Conservation (phyloP, 2,329 filamentous ascomycete species). For the Aspergillus pseudoterreus region DNA sequence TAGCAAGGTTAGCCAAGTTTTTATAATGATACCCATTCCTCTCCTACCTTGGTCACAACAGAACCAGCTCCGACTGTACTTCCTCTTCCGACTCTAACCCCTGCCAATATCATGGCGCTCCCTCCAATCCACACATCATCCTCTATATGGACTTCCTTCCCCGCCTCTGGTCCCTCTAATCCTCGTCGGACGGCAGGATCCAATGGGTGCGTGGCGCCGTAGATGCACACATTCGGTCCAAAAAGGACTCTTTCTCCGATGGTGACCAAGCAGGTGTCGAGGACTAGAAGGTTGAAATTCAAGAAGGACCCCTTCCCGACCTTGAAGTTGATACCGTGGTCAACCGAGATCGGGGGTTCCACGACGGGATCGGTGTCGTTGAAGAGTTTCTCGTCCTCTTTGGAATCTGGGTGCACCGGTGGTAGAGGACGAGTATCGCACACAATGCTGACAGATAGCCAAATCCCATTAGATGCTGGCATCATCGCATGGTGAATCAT, state of each 20-base stretch:
- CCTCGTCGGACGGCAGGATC: slow-evolving; percentile 45
- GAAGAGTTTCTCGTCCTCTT: slow-evolving; percentile 21
- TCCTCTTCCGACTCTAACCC: slow-evolving; percentile 41
- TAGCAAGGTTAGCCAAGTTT: neutral
- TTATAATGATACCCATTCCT: neutral
- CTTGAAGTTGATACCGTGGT: slow-evolving; percentile 64
- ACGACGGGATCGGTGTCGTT: slow-evolving; percentile 47
- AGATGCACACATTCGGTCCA: slow-evolving; percentile 52
- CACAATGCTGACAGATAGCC: slow-evolving; percentile 15
- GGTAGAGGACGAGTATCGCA: slow-evolving; percentile 22
- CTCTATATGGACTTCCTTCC: slow-evolving; percentile 47
- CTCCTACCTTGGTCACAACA: slow-evolving; percentile 36
- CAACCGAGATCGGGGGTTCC: slow-evolving; percentile 60
- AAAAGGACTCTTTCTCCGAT: slow-evolving; percentile 53
- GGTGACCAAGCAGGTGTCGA: slow-evolving; percentile 51
- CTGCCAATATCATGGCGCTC: slow-evolving; percentile 42
- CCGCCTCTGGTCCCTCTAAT: slow-evolving; percentile 47
- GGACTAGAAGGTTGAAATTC: slow-evolving; percentile 57
- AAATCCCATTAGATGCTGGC: neutral
- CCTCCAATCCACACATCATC: slow-evolving; percentile 50
- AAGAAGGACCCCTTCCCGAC: slow-evolving; percentile 47
- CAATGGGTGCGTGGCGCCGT: slow-evolving; percentile 51
- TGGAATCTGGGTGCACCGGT: slow-evolving; percentile 13
- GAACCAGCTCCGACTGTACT: slow-evolving; percentile 39
- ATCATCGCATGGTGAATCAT: too few species aligned